phyloP scores from a whole-genome alignment of 345 rosid genomes.

The Mangifera indica region DNA sequence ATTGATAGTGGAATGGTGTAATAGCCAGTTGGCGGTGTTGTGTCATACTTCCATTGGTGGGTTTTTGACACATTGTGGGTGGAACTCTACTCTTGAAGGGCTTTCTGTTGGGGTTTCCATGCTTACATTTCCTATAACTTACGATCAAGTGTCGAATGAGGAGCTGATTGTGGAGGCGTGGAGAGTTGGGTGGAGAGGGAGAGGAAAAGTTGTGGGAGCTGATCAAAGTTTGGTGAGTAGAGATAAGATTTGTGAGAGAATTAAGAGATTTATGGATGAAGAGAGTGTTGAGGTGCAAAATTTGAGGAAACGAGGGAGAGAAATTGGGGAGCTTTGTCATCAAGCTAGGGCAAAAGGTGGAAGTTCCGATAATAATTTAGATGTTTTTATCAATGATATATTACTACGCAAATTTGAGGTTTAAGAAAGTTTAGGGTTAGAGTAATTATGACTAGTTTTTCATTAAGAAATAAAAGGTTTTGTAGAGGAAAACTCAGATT shows the following conservation, averaged over 20 bases:
- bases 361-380: conserved; percentile 16
- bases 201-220: not conserved
- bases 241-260: conserved; percentile 23
- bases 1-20: conserved; percentile 36
- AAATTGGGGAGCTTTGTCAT: conserved; percentile 18
- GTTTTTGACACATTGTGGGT: conserved; percentile 46
- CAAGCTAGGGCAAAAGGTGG: conserved; percentile 31
- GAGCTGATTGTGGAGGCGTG: conserved; percentile 36
- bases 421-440: too few species aligned
- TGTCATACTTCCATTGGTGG: conserved; percentile 37
- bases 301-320: conserved; percentile 25
- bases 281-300: conserved; percentile 21
- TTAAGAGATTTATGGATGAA: conserved; percentile 27
- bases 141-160: conserved; percentile 31
- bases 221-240: conserved; percentile 22
- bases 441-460: too few species aligned
- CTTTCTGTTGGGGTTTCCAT: conserved; percentile 37
- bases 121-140: conserved; percentile 35
- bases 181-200: conserved; percentile 39
- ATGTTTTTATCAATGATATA: conserved; percentile 8
- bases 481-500: too few species aligned
- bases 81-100: conserved; percentile 38
- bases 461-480: too few species aligned
- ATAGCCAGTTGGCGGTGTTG: conserved; percentile 37
- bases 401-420: not conserved